Evolutionary conservation across 179 eudicot genomes (phyloP), one percentile per base, ranked within the genome.

Genomic region (Drosera spatulata): DNA sequence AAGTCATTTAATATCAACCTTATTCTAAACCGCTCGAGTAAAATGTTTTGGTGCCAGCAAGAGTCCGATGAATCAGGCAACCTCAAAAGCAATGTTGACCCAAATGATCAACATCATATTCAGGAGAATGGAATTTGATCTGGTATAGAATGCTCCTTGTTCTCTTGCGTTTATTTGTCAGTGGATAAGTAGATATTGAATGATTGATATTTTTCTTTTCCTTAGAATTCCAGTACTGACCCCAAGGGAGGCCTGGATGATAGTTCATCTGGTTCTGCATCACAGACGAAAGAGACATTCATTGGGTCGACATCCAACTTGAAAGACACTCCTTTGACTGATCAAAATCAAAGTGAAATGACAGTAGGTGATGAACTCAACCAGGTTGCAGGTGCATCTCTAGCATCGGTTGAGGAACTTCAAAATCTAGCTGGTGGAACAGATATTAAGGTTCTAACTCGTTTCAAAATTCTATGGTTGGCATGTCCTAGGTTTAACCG

Each of bases 41-140:
- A 44, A 22, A 51, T 73, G 51, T 68, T 68, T 65, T 70, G 71
- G 68, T 61, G 33, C 57, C 82, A 93, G 97, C 83, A 93, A 93
- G 80, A 93, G 97, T 73, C 90, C 88, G 41, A 73, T 86, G 60
- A 93, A 93, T 76, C 99, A 93, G 86, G 91, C 83, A 56, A 93
- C 99, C 39, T 79, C 99, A 64, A 93, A 93, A 80, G 99, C 99
- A 51, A 93, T 89, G 99, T 50, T 93, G 79, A 93, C 97, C 51
- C 99, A 93, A 70, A 93, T 89, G 97, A 88, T 93, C 76, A 93
- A 86, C 82, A 86, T 89, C 56, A 62, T 80, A 58, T 93, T 89
- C 65, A 82, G 96, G 63, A 86, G 97, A 71, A 93, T 86, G 97
- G 99, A 93, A 78, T 75, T 84, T 66, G 97, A 84, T 81, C 78